Evolutionary conservation across 2,329 filamentous ascomycete genomes (phyloP).

Genomic region (Colletotrichum sp.): DNA sequence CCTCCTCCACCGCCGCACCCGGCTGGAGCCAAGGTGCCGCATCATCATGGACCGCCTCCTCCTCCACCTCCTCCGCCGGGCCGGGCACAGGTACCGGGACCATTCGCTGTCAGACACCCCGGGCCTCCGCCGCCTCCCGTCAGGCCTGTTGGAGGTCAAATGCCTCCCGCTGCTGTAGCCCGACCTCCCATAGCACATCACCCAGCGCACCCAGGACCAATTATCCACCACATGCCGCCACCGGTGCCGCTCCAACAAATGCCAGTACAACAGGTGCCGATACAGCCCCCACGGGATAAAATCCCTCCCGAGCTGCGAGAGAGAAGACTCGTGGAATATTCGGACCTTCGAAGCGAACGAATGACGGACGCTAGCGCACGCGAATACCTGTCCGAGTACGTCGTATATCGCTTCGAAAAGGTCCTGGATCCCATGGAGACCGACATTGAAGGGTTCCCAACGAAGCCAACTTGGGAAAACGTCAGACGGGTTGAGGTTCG

Average conservation of each 20-base stretch:
- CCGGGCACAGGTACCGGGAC: not conserved
- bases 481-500: conserved; percentile 36
- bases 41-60: not conserved
- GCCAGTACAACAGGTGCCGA: not conserved
- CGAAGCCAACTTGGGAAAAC: conserved; percentile 44
- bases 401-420: conserved; percentile 48
- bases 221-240: not conserved
- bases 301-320: conserved; percentile 20
- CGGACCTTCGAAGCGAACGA: conserved; percentile 41
- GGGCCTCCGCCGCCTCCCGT: not conserved
- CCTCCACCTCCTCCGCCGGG: not conserved
- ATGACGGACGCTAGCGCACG: conserved; percentile 42
- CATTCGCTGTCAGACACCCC: not conserved
- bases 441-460: conserved; percentile 38
- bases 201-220: not conserved
- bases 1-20: not conserved
- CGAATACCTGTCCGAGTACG: conserved; percentile 43
- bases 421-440: conserved; percentile 31
- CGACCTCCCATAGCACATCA: not conserved
- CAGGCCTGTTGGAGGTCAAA: not conserved
- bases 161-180: not conserved
- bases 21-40: not conserved
- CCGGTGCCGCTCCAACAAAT: not conserved
- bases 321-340: conserved; percentile 25
- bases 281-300: not conserved